Conservation (phyloP, 106 monocot species). For the Platanthera guangdongensis region DNA sequence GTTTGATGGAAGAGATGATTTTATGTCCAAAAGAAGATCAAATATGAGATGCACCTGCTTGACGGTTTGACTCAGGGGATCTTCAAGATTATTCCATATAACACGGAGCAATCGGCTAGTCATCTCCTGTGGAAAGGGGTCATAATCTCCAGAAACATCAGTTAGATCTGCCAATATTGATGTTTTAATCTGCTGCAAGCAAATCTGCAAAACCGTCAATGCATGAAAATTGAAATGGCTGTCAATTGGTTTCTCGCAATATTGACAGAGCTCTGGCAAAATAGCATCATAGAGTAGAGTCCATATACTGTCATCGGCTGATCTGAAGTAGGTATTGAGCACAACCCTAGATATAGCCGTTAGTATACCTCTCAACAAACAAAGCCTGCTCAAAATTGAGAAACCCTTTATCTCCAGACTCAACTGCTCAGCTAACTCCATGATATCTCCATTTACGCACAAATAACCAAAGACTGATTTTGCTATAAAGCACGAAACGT, state of each 20-base stretch:
- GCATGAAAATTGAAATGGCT: slow-evolving; percentile 99
- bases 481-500: slow-evolving; percentile 54
- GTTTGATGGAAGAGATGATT: slow-evolving; percentile 33
- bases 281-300: slow-evolving; percentile 80
- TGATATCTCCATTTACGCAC: slow-evolving; percentile 9
- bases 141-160: slow-evolving; percentile 41
- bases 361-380: slow-evolving; percentile 85
- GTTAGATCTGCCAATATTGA: slow-evolving; percentile 41
- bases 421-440: slow-evolving; percentile 23
- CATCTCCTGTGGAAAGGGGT: slow-evolving; percentile 54
- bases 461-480: slow-evolving; percentile 45
- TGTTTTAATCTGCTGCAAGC: slow-evolving; percentile 94
- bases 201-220: slow-evolving; percentile 91
- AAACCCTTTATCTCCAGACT: slow-evolving; percentile 30
- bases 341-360: slow-evolving; percentile 70
- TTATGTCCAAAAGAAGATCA: slow-evolving; percentile 87
- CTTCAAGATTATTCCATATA: slow-evolving; percentile 96
- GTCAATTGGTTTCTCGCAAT: slow-evolving; percentile 82
- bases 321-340: slow-evolving; percentile 32
- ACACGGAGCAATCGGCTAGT: slow-evolving; percentile 50
- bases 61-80: slow-evolving; percentile 89
- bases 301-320: slow-evolving; percentile 25
- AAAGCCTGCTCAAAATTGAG: slow-evolving; percentile 74
- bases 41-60: slow-evolving; percentile 95
- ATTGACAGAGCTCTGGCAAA: slow-evolving; percentile 78